A percentile compares a stretch with the other conserved stretches of the same genome.
These are phyloP conservation scores for Xerocomellus amylosporus DNA, from an alignment of 768 basidiomycete genomes.

Conservation along the genomic window DNA sequence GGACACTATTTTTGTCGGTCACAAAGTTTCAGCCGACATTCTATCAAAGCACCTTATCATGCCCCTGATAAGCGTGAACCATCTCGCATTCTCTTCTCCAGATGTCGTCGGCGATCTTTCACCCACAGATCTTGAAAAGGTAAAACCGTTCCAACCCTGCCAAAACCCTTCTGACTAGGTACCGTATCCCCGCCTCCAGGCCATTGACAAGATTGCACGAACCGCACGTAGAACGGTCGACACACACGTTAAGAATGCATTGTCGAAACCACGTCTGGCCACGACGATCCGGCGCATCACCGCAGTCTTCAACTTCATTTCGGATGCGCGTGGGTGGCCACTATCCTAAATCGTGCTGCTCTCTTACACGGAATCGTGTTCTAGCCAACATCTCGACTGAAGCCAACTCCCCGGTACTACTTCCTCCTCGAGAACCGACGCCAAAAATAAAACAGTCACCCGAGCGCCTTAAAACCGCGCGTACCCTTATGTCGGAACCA, in stretches of 20 bases:
- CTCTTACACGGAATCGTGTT: constrained; percentile 14
- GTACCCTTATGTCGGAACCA: constrained; percentile 5
- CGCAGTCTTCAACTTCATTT: constrained; percentile 64
- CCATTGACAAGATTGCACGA: constrained; percentile 66
- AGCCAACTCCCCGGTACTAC: constrained; percentile 45
- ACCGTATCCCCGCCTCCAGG: constrained; percentile 36
- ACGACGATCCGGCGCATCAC: constrained; percentile 69
- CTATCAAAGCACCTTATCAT: constrained; percentile 76
- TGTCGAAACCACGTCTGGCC: constrained; percentile 66
- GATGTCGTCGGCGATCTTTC: constrained; percentile 56
- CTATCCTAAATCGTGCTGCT: constrained; percentile 4
- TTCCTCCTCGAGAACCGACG: constrained; percentile 16
- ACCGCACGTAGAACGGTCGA: constrained; percentile 66
- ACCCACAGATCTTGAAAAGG: constrained; percentile 65
- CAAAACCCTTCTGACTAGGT: constrained; percentile 3
- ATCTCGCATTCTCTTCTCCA: constrained; percentile 63
- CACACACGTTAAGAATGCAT: constrained; percentile 68
- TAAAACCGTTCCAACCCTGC: constrained; percentile 21
- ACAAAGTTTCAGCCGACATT: constrained; percentile 64
- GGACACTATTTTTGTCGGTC: constrained; percentile 67
- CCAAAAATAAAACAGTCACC: constrained; percentile 12
- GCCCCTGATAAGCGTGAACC: constrained; percentile 69
- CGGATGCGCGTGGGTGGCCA: constrained; percentile 58
- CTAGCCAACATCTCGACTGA: constrained; percentile 53
- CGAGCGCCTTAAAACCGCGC: constrained; percentile 8